A percentile compares a stretch with the other conserved stretches of the same genome.
These are phyloP conservation scores for Pseudovirgaria hyperparasitica DNA, from an alignment of 2,329 filamentous ascomycete genomes.

Conservation along the genomic window DNA sequence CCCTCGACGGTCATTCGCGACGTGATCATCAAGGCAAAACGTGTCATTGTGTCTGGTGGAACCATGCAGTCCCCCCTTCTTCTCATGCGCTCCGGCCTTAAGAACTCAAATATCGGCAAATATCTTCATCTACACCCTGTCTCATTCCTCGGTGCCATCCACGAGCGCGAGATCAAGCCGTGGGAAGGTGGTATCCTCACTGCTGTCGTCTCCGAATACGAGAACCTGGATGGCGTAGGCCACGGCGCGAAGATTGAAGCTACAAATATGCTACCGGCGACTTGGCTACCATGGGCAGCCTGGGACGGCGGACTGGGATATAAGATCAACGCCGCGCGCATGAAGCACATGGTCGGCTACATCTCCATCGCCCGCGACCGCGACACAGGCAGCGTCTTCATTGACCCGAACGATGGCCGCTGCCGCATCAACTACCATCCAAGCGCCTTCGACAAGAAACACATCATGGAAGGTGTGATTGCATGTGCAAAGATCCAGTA, in stretches of 20 bases:
- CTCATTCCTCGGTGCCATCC: conserved; percentile 43
- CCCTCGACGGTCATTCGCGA: conserved; percentile 41
- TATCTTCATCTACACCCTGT: conserved; percentile 77
- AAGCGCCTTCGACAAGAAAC: conserved; percentile 57
- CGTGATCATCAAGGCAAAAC: conserved; percentile 64
- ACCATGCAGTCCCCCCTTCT: conserved; percentile 66
- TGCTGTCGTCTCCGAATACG: conserved; percentile 60
- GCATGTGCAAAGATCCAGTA: conserved; percentile 66
- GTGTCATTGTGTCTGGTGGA: conserved; percentile 67
- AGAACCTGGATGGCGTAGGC: conserved; percentile 67
- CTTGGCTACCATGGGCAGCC: conserved; percentile 48
- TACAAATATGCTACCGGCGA: conserved; percentile 59
- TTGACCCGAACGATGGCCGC: conserved; percentile 54
- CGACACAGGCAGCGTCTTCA: conserved; percentile 60
- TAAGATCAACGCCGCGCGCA: conserved; percentile 58
- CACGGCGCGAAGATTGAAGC: conserved; percentile 77
- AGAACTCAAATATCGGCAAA: conserved; percentile 67
- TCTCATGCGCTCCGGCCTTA: conserved; percentile 64
- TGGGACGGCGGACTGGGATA: conserved; percentile 58
- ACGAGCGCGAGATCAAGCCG: conserved; percentile 51
- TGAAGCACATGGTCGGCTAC: conserved; percentile 57
- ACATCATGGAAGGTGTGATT: conserved; percentile 59
- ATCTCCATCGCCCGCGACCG: conserved; percentile 66
- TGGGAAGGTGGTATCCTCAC: conserved; percentile 69
- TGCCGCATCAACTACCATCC: conserved; percentile 57